These are phyloP conservation scores for Antarctomyces pellizariae DNA, from an alignment of 495 filamentous ascomycete genomes.

Conservation along the genomic window DNA sequence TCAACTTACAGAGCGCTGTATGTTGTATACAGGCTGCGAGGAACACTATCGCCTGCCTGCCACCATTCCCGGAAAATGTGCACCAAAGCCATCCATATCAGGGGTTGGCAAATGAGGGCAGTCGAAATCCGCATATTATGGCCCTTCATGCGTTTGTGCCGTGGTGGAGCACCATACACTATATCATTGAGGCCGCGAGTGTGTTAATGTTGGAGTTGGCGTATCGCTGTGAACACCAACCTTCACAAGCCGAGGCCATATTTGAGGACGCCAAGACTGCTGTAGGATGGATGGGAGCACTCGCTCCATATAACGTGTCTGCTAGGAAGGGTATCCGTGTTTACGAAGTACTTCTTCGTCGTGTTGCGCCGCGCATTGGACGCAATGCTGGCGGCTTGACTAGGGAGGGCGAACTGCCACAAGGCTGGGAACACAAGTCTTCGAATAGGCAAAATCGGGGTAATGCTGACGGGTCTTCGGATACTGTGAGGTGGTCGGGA, in stretches of 20 bases:
- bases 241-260: slow-evolving; percentile 24
- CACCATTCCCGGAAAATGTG: slow-evolving; percentile 17
- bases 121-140: slow-evolving; percentile 10
- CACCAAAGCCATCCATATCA: slow-evolving; percentile 4
- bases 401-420: slow-evolving; percentile 4
- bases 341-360: slow-evolving; percentile 24
- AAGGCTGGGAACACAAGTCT: too few species aligned
- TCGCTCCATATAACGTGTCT: slow-evolving; percentile 21
- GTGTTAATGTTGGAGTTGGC: slow-evolving; percentile 35
- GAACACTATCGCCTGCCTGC: slow-evolving; percentile 28
- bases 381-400: slow-evolving; percentile 7
- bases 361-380: slow-evolving; percentile 18
- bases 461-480: too few species aligned
- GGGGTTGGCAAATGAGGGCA: neutral
- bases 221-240: slow-evolving; percentile 28
- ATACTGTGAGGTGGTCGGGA: too few species aligned
- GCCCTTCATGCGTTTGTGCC: slow-evolving; percentile 25
- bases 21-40: slow-evolving; percentile 35
- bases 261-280: slow-evolving; percentile 29
- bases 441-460: too few species aligned
- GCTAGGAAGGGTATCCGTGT: slow-evolving; percentile 29
- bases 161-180: slow-evolving; percentile 43
- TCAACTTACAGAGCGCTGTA: slow-evolving; percentile 26
- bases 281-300: slow-evolving; percentile 25
- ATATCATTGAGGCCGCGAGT: slow-evolving; percentile 34